Base-by-base conservation (phyloP, 139 green algal species). In the Astrephomene gubernaculifera region DNA sequence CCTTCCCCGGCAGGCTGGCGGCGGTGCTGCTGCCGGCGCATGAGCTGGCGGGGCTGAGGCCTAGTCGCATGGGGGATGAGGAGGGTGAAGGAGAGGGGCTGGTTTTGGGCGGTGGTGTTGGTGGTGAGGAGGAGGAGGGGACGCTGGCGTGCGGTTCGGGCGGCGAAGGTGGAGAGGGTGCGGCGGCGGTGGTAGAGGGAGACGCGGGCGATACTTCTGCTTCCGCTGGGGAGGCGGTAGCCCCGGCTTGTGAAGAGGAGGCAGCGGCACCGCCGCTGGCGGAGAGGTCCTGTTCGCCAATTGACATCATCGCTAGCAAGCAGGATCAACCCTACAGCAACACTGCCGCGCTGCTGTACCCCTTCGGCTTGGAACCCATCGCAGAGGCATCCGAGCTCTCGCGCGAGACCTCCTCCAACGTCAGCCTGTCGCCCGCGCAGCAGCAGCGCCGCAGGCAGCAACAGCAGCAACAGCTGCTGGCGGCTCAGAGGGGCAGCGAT, bases 1-100 rank as follows among this genome's bases (percentile, higher is more conserved):
- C 43, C 43, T 84, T 84, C 29, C 78, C 78, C 7, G 78, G 78
- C 2, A 43, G 14, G 8, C 33, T 84, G 43, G 43, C 44, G 31
- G 61, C 78, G 21, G 57, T 36, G 61, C 43, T 84, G 44, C 76
- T 83, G 41, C 76, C 76, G 35, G 35, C 35, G 25, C 73, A 69
- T 27, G 35, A 81, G 53, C 33, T 81, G 73, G 52, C 29, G 1
- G 54, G 5, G 27, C 36, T 57, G 38, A 22, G 36, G 54, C 54
- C 29, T 25, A 29, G 33, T 2, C 5, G 39, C 3, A 45, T 14
- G 44, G n/a, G 25, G 45, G 71, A 25, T 29, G n/a, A 35, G 44
- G 45, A 64, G n/a, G 71, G 33, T 1, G 19, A 65, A 0, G 44
- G 4, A 1, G 7, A 0, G 71, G 44, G 31, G 17, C 21, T 1